Evolutionary conservation across 441 rosid genomes (phyloP), one percentile per base, ranked within the genome.

Genomic region (Eruca vesicaria): DNA sequence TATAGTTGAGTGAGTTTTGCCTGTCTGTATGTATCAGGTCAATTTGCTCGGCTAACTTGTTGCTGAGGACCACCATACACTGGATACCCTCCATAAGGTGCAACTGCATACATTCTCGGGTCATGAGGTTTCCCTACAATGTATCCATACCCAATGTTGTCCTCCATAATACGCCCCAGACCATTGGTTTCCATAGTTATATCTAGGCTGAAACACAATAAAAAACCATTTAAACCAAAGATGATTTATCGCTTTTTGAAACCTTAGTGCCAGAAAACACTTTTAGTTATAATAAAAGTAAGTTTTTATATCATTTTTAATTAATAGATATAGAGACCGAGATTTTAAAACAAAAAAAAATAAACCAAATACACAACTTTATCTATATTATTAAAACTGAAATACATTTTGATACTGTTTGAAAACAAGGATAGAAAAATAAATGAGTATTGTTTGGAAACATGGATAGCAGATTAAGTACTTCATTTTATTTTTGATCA

Each of bases 61-160:
- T 95, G 92, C 78, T 93, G 98, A 77, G 86, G 93, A 79, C 83
- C 87, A 48, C 91, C n/a, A n/a, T n/a, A n/a, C n/a, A n/a, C n/a
- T n/a, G n/a, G n/a, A n/a, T n/a, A n/a, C n/a, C n/a, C n/a, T n/a
- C n/a, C n/a, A n/a, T n/a, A n/a, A n/a, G n/a, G n/a, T n/a, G n/a
- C n/a, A n/a, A n/a, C n/a, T n/a, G n/a, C 95, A 19, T 91, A 90
- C 90, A 87, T 85, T 78, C 83, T 83, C n/a, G 95, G 92, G 73
- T 93, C 97, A 38, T 85, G 89, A 53, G 91, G 88, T n/a, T n/a
- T n/a, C 7, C 87, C 92, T 67, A 87, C 3, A 48, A 85, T 84
- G 71, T 90, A 93, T 57, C 93, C 90, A 68, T 88, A n/a, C 92
- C 75, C 85, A 93, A 52, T 77, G 72, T 41, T 93, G 94, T 19